Conservation (phyloP, 2,329 filamentous ascomycete genomes). For the Scolecobasidium constrictum region DNA sequence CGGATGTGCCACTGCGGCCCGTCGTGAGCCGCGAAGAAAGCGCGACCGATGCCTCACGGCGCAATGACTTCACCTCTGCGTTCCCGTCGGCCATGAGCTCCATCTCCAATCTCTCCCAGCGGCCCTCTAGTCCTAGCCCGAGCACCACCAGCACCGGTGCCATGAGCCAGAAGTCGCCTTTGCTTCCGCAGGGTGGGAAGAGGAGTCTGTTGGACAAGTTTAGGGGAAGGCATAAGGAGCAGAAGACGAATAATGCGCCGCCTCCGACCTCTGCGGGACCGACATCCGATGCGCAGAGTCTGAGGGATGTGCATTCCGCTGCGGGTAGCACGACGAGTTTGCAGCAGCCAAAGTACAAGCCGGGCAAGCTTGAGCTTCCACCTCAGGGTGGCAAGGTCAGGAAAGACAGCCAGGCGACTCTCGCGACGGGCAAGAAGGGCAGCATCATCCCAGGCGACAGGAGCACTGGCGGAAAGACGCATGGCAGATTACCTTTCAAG, state of each 20-base stretch:
- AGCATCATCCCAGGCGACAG: constrained; percentile 9
- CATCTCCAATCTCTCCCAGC: constrained; percentile 37
- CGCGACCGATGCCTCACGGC: constrained; percentile 43
- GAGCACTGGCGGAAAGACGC: constrained; percentile 16
- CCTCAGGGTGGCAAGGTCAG: constrained; percentile 16
- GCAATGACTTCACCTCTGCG: constrained; percentile 42
- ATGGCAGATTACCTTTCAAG: constrained; percentile 45
- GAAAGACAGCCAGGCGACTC: constrained; percentile 12
- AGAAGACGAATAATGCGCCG: constrained; percentile 18
- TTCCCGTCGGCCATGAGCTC: constrained; percentile 40
- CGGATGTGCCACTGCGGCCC: constrained; percentile 53
- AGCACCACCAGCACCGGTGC: constrained; percentile 54
- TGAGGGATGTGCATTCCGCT: constrained; percentile 30
- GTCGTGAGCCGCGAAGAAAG: constrained; percentile 62
- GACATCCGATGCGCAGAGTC: constrained; percentile 19
- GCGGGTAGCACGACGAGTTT: constrained; percentile 29
- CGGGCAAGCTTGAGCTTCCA: constrained; percentile 20
- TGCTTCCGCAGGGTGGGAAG: constrained; percentile 20
- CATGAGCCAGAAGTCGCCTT: constrained; percentile 29
- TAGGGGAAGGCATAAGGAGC: constrained; percentile 37
- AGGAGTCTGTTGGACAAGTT: constrained; percentile 44
- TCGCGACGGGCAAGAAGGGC: constrained; percentile 11
- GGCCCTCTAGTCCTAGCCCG: constrained; percentile 73
- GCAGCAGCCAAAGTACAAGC: constrained; percentile 21
- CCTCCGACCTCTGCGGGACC: too few relatives aligned